Conservation (phyloP, 2,329 filamentous ascomycete species). For the Mycosphaerelloides madeirae region DNA sequence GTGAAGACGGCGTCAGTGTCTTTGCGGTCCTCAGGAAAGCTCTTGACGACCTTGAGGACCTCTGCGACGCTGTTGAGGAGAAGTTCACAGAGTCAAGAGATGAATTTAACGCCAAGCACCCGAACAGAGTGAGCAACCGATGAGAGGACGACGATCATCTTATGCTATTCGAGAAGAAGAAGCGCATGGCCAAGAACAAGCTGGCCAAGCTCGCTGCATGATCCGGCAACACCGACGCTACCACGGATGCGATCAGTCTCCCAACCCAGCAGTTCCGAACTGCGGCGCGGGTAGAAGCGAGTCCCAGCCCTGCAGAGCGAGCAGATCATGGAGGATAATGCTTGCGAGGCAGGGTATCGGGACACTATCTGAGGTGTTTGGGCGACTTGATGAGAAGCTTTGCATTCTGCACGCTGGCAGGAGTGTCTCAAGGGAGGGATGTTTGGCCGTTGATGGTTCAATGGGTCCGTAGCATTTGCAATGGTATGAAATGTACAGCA, state of each 20-base stretch:
- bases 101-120: constrained; percentile 48
- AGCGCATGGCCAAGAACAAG: constrained; percentile 39
- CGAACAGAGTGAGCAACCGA: constrained; percentile 18
- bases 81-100: constrained; percentile 72
- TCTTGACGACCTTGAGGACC: constrained; percentile 77
- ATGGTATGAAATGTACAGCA: constrained; percentile 27
- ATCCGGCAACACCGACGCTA: constrained; percentile 7
- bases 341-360: too few relatives aligned
- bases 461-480: constrained; percentile 4
- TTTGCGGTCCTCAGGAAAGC: constrained; percentile 87
- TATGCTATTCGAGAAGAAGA: constrained; percentile 38
- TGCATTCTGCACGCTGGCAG: too few relatives aligned
- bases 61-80: constrained; percentile 90
- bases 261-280: constrained; percentile 1
- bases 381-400: too few relatives aligned
- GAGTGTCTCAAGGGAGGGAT: too few relatives aligned
- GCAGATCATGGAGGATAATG: too few relatives aligned
- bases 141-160: constrained; percentile 34
- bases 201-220: constrained; percentile 20
- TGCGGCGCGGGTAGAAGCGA: too few relatives aligned
- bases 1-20: constrained; percentile 68
- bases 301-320: too few relatives aligned
- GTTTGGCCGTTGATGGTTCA: too few relatives aligned
- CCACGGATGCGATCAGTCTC: constrained; percentile 11
- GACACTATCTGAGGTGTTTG: too few relatives aligned